Evolutionary conservation across 2,329 filamentous ascomycete genomes (phyloP), one percentile per base, ranked within the genome.

Genomic region (Fusarium coicis): DNA sequence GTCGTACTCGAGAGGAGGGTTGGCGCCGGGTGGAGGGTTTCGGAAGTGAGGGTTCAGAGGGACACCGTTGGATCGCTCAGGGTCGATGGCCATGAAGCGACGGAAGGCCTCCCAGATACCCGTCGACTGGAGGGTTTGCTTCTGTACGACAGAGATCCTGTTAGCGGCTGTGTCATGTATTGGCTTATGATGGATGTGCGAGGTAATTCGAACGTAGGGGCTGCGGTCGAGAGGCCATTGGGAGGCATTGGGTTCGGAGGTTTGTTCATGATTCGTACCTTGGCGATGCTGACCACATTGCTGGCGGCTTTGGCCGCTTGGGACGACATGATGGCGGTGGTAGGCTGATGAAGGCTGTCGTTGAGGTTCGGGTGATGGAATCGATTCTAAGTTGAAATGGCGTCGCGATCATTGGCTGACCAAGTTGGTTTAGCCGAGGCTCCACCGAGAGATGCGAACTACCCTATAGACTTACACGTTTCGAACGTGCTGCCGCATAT

Each of bases 31-130:
- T 1, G 95, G 85, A 68, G 96, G 96, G 84, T 93, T 92, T 78
- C 96, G 95, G 89, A 90, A 98, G 86, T 95, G 92, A 44, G 95
- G 91, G 88, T 98, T 98, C 79, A 99, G 86, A 52, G 96, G 96
- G 26, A 99, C 87, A 83, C 96, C 96, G 79, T 93, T 95, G 75
- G 95, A 98, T 75, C 96, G 95, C 80, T 93, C 91, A 40, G 95
- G 89, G 82, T 97, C 96, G 79, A 99, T 86, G 76, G 94, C 90
- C 76, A 98, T 84, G 77, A 92, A 81, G 76, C 91, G 90, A 82
- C 95, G 95, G 82, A 99, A 85, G 63, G 86, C 86, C 80, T 96
- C 95, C 93, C 94, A 98, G 83, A 98, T 86, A 44, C 96, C 96
- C 43, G 88, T 90, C 57, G 96, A 96, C 81, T 97, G 93, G 73